phyloP scores from a whole-genome alignment of 2,329 filamentous ascomycete species.

The Cladophialophora bantiana region DNA sequence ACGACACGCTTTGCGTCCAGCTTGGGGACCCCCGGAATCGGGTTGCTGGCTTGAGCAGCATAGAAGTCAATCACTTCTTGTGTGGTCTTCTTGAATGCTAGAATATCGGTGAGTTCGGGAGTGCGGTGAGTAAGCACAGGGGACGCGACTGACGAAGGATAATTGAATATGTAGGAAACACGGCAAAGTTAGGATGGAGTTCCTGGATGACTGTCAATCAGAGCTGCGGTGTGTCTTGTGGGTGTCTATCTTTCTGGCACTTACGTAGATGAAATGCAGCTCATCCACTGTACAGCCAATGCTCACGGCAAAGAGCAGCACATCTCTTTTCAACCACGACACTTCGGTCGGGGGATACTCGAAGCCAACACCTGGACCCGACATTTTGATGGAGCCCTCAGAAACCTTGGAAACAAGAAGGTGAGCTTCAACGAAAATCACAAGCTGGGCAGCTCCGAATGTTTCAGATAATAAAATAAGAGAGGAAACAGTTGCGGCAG shows the following conservation, averaged over 20 bases:
- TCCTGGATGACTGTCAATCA: slow-evolving; percentile 59
- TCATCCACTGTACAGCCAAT: slow-evolving; percentile 84
- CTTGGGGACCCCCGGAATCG: slow-evolving; percentile 77
- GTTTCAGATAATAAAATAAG: background rate
- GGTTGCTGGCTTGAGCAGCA: slow-evolving; percentile 67
- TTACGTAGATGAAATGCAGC: slow-evolving; percentile 89
- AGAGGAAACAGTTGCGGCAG: background rate
- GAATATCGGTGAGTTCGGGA: background rate
- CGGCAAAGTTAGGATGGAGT: slow-evolving; percentile 82
- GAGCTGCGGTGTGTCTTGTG: background rate
- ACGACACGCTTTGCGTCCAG: slow-evolving; percentile 78
- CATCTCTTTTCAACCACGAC: slow-evolving; percentile 86
- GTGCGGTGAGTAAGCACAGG: background rate
- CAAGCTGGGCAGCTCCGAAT: background rate
- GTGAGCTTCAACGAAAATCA: background rate
- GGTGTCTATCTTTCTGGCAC: slow-evolving; percentile 37
- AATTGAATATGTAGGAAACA: slow-evolving; percentile 88
- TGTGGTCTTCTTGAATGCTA: slow-evolving; percentile 76
- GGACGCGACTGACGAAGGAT: slow-evolving; percentile 68
- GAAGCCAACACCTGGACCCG: slow-evolving; percentile 70
- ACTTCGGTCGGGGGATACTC: slow-evolving; percentile 79
- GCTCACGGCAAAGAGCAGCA: slow-evolving; percentile 86
- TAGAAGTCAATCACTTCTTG: slow-evolving; percentile 88
- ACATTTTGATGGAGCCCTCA: slow-evolving; percentile 47
- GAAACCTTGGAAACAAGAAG: background rate